A percentile compares a stretch with the other conserved stretches of the same genome.
phyloP scores from a whole-genome alignment of 768 basidiomycete species.

The Suillus discolor region DNA sequence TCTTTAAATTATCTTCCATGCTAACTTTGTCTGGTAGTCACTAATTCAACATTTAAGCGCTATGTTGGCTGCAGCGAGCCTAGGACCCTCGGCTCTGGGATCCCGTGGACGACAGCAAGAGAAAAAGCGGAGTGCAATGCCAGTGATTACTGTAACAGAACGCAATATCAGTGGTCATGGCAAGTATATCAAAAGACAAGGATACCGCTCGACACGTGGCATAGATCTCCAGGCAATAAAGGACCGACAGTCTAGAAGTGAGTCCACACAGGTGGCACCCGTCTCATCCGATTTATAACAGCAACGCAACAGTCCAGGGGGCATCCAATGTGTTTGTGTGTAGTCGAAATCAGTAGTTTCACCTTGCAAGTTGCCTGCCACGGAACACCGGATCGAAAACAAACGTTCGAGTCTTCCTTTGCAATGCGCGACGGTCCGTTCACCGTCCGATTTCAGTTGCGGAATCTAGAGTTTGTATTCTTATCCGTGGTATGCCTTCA shows the following conservation, averaged over 20 bases:
- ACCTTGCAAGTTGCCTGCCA: no score
- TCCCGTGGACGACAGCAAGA: neutral
- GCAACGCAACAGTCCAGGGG: no score
- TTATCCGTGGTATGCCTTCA: slow-evolving; percentile 8
- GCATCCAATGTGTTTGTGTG: no score
- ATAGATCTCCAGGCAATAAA: neutral
- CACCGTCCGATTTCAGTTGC: neutral
- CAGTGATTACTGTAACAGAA: neutral
- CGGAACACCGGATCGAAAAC: no score
- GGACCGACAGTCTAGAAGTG: neutral
- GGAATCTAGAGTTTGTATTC: slow-evolving; percentile 10
- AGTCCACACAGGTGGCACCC: no score
- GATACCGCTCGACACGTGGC: neutral
- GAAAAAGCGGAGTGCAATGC: neutral
- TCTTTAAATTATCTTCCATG: neutral
- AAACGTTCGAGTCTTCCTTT: neutral
- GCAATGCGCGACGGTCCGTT: slow-evolving; percentile 5
- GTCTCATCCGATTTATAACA: no score
- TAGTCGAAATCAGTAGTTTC: no score
- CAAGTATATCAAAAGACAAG: neutral
- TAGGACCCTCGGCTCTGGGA: neutral
- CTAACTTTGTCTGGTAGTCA: neutral
- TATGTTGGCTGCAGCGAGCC: neutral
- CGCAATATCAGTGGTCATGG: neutral
- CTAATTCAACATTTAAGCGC: neutral